phyloP scores from a whole-genome alignment of 805 yeast species.

The Saccharomycopsis synnaedendra region DNA sequence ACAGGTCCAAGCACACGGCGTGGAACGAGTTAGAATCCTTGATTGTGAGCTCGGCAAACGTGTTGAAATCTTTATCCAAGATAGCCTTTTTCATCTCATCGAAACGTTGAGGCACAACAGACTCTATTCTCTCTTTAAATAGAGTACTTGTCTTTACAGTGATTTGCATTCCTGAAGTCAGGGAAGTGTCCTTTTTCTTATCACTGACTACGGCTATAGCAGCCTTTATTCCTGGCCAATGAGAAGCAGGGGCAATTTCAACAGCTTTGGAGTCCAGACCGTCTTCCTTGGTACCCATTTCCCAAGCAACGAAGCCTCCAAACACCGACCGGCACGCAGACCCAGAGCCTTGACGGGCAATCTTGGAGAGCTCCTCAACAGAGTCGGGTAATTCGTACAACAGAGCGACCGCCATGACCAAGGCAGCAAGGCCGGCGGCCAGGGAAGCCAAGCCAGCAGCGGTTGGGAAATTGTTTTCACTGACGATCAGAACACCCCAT shows the following conservation, averaged over 20 bases:
- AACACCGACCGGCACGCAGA: constrained; percentile 95
- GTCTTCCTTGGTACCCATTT: constrained; percentile 68
- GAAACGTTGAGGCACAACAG: constrained; percentile 82
- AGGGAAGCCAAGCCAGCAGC: constrained; percentile 98
- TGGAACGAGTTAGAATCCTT: constrained; percentile 95
- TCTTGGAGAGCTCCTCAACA: constrained; percentile 74
- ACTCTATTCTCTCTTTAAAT: constrained; percentile 65
- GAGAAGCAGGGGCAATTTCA: constrained; percentile 70
- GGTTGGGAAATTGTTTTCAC: constrained; percentile 96
- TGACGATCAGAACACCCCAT: constrained; percentile 67
- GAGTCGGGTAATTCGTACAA: constrained; percentile 79
- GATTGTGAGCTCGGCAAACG: constrained; percentile 89
- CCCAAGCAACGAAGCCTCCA: constrained; percentile 99
- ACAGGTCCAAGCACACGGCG: constrained; percentile 92
- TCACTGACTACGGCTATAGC: constrained; percentile 88
- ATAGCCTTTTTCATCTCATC: constrained; percentile 75
- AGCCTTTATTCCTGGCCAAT: constrained; percentile 93
- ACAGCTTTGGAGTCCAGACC: constrained; percentile 96
- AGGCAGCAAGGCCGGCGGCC: constrained; percentile 97
- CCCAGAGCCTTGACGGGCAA: constrained; percentile 97
- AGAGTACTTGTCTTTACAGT: constrained; percentile 85
- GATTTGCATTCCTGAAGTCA: constrained; percentile 93
- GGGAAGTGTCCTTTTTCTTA: constrained; percentile 86
- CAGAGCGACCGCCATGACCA: constrained; percentile 79
- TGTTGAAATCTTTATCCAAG: constrained; percentile 56